Percentiles rank a stretch among this genome's conserved stretches.
These are phyloP conservation scores for Alloascoidea hylecoeti DNA, from an alignment of 805 yeast species.

Conservation along the genomic window DNA sequence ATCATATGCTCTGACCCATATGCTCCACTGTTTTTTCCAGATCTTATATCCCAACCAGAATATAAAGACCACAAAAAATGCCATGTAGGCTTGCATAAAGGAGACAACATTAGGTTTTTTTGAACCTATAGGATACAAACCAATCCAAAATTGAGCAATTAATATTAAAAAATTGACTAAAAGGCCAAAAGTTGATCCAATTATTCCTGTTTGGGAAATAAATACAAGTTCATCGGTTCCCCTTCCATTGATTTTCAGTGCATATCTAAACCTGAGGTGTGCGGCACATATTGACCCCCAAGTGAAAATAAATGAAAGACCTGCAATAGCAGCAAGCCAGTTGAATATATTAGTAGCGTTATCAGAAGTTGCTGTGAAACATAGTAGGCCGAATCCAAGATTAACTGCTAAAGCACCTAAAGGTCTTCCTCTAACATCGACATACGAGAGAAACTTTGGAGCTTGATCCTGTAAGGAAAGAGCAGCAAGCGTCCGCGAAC, in stretches of 20 bases:
- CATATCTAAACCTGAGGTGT: constrained; percentile 41
- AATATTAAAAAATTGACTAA: constrained; percentile 34
- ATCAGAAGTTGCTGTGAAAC: constrained; percentile 26
- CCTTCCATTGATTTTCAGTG: constrained; percentile 41
- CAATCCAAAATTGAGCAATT: constrained; percentile 53
- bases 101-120: constrained; percentile 17
- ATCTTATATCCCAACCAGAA: constrained; percentile 28
- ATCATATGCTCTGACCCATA: too few species aligned
- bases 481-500: constrained; percentile 38
- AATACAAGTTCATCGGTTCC: constrained; percentile 39
- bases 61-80: constrained; percentile 10
- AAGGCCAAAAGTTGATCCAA: constrained; percentile 42
- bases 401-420: constrained; percentile 26
- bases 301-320: constrained; percentile 31
- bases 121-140: constrained; percentile 41
- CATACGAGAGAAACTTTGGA: constrained; percentile 24
- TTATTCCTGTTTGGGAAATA: constrained; percentile 39
- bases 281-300: constrained; percentile 38
- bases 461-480: constrained; percentile 33
- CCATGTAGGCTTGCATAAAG: constrained; percentile 29
- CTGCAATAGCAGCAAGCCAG: constrained; percentile 36
- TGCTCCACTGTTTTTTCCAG: constrained; percentile 18
- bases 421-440: constrained; percentile 36
- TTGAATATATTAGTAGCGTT: constrained; percentile 24
- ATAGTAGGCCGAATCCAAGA: constrained; percentile 24